Conservation (phyloP, 2,329 filamentous ascomycete genomes). For the Aureobasidium sp. region DNA sequence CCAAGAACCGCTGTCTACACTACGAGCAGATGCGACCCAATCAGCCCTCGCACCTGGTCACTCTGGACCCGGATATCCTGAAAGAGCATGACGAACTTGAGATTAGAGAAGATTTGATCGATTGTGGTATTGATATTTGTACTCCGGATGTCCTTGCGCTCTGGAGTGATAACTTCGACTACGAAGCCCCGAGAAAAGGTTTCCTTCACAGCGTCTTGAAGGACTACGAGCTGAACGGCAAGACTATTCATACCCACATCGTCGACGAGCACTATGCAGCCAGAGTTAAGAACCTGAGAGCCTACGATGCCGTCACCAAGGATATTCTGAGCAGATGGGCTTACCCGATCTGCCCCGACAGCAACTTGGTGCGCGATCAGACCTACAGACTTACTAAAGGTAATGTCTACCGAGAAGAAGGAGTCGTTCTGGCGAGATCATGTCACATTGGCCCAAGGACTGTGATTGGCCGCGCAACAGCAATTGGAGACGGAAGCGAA, state of each 20-base stretch:
- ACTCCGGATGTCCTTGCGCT: conserved; percentile 90
- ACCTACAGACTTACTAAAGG: conserved; percentile 65
- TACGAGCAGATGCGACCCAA: conserved; percentile 83
- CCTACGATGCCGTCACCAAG: conserved; percentile 82
- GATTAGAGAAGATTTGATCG: conserved; percentile 78
- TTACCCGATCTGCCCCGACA: conserved; percentile 83
- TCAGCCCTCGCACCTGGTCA: conserved; percentile 57
- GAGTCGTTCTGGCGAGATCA: conserved; percentile 66
- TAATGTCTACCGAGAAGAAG: conserved; percentile 70
- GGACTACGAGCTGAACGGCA: conserved; percentile 94
- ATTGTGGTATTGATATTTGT: conserved; percentile 94
- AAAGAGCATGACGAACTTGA: conserved; percentile 69
- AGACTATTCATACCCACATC: conserved; percentile 90
- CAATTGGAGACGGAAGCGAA: conserved; percentile 63
- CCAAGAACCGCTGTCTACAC: conserved; percentile 74
- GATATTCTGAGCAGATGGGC: conserved; percentile 85
- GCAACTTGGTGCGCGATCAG: conserved; percentile 72
- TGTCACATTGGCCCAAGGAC: conserved; percentile 61
- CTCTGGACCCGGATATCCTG: conserved; percentile 73
- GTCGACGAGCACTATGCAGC: conserved; percentile 78
- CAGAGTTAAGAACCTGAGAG: conserved; percentile 74
- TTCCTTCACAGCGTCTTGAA: conserved; percentile 90
- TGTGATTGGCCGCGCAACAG: conserved; percentile 69
- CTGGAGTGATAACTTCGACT: conserved; percentile 98
- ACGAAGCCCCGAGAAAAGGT: conserved; percentile 79